These are phyloP conservation scores for Coemansia brasiliensis DNA, from an alignment of 192 early-diverging fungal species.

Conservation along the genomic window DNA sequence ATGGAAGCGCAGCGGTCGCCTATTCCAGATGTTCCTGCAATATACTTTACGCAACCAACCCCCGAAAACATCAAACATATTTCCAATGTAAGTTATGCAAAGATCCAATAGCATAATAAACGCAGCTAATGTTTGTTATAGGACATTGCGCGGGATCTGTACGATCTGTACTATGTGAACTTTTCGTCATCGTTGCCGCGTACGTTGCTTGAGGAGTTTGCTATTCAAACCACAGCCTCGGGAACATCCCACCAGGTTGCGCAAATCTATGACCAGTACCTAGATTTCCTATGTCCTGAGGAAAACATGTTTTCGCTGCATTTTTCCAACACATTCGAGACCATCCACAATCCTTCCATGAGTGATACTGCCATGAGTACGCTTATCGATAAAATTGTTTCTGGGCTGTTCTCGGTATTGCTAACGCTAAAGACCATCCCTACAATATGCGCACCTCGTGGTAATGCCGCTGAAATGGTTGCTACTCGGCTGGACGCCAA, in stretches of 20 bases:
- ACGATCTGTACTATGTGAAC: slow-evolving; percentile 96
- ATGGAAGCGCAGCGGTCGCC: slow-evolving; percentile 80
- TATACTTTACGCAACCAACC: slow-evolving; percentile 94
- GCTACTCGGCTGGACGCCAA: slow-evolving; percentile 85
- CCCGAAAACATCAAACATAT: slow-evolving; percentile 81
- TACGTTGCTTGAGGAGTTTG: slow-evolving; percentile 89
- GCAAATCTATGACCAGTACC: slow-evolving; percentile 95
- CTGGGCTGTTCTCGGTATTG: slow-evolving; percentile 83
- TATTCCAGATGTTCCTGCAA: slow-evolving; percentile 93
- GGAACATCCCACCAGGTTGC: slow-evolving; percentile 78
- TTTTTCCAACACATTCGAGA: slow-evolving; percentile 74
- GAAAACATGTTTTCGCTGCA: slow-evolving; percentile 90
- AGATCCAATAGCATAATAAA: background rate
- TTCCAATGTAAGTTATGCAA: slow-evolving; percentile 65
- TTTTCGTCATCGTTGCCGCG: slow-evolving; percentile 87
- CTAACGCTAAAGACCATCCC: slow-evolving; percentile 89
- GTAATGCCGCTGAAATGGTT: slow-evolving; percentile 92
- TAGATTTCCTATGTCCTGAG: slow-evolving; percentile 93
- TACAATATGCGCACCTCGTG: slow-evolving; percentile 85
- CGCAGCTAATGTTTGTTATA: background rate
- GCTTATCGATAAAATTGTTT: slow-evolving; percentile 78
- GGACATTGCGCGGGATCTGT: slow-evolving; percentile 85
- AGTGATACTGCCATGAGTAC: slow-evolving; percentile 79
- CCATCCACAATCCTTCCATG: slow-evolving; percentile 81
- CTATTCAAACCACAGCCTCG: slow-evolving; percentile 72